Percentiles rank a stretch among this genome's conserved stretches.
These are phyloP conservation scores for Dactylella cylindrospora DNA, from an alignment of 2,329 filamentous ascomycete species.

Conservation along the genomic window DNA sequence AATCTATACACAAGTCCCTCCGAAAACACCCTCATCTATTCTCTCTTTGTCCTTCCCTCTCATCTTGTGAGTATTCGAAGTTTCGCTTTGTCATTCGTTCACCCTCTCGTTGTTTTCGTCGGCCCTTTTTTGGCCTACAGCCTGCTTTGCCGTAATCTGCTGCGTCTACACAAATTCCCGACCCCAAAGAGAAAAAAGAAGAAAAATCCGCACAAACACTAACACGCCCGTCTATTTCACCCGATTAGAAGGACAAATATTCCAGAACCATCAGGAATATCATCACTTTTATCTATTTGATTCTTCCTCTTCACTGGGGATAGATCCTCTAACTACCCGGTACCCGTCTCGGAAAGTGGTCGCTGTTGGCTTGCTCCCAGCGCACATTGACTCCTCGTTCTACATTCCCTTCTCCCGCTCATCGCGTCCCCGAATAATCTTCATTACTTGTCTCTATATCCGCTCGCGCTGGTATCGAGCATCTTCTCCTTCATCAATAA, in stretches of 20 bases:
- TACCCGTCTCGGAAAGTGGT: too few relatives aligned
- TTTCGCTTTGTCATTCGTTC: background rate
- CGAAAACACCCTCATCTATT: background rate
- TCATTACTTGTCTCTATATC: slow-evolving; percentile 29
- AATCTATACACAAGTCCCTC: background rate
- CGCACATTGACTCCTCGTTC: background rate
- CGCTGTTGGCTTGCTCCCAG: background rate
- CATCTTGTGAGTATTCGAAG: slow-evolving; percentile 1
- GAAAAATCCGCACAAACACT: background rate
- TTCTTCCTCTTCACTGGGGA: background rate
- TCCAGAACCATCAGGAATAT: too few relatives aligned
- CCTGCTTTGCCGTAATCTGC: too few relatives aligned
- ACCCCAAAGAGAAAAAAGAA: slow-evolving; percentile 1
- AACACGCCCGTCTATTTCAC: too few relatives aligned
- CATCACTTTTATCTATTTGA: too few relatives aligned
- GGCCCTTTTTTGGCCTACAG: too few relatives aligned
- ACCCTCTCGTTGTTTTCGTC: too few relatives aligned
- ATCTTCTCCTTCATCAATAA: slow-evolving; percentile 18
- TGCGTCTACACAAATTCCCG: slow-evolving; percentile 9
- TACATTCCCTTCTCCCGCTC: slow-evolving; percentile 3
- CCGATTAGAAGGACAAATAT: too few relatives aligned
- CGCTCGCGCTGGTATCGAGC: slow-evolving; percentile 44
- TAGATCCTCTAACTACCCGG: too few relatives aligned
- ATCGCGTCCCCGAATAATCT: slow-evolving; percentile 21
- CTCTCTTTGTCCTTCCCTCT: background rate